Base-by-base conservation (phyloP, 2,329 filamentous ascomycete species). In the Clonostachys chloroleuca region DNA sequence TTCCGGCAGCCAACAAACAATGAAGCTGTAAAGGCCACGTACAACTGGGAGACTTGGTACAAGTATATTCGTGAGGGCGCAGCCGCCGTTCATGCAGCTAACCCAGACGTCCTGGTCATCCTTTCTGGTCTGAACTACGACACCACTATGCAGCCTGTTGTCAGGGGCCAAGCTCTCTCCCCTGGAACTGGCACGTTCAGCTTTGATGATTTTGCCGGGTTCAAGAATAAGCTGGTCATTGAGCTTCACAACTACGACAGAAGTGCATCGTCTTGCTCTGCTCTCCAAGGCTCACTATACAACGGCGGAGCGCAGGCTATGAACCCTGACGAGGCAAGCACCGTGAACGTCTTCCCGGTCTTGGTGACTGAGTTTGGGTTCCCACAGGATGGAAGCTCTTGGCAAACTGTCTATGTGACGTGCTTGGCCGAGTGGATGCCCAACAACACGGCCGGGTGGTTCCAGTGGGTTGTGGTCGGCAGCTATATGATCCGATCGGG, bases 171-270 rank as follows among this genome's bases (percentile, higher is more conserved):
- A 1, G 68, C 72, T 4, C 64, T 82, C 6, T 67, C 70, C 9
- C 74, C 75, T 1, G 68, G 74, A 14, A 72, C 62, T 13, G 60
- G 47, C 14, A 69, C 52, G 5, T 83, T 80, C 55, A 62, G 55
- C 45, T 58, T 65, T 5, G 55, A 55, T 13, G 72, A 77, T 54
- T 83, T 81, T 53, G 51, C 63, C 2, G 71, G 68, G 2, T 78
- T 74, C 57, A 62, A 62, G 2, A 61, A 80, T 55, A 83, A 83
- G 63, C 66, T 83, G 0, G 78, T 80, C 8, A 68, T 83, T 3
- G 80, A 84, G 59, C 65, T 83, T 10, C 80, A 84, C 68, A 82
- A 80, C 63, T 84, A 84, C 59, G 67, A 79, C 50, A 79, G 70
- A 52, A 56, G 59, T n/a, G 70, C 72, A 4, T 67, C 59, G 0